Percentiles rank a stretch among this genome's conserved stretches.
Evolutionary conservation across 169 alveolate species (phyloP).

Genomic region (Plasmodium adleri): DNA sequence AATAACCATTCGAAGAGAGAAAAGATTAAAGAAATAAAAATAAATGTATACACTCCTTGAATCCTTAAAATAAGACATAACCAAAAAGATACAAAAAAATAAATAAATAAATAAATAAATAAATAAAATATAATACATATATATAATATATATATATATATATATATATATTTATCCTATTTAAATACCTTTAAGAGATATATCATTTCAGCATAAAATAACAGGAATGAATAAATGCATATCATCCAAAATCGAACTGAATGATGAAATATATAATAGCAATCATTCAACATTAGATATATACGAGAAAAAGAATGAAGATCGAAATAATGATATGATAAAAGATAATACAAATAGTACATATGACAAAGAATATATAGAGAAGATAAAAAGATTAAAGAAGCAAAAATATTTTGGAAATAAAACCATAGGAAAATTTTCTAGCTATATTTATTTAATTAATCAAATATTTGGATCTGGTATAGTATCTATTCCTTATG

Average conservation of each 20-base stretch:
- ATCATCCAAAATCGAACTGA: not conserved
- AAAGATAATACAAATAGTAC: not conserved
- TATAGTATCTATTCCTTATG: constrained; percentile 81
- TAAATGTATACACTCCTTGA: too few species aligned
- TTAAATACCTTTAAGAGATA: too few species aligned
- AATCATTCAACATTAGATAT: not conserved
- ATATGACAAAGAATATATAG: constrained; percentile 58
- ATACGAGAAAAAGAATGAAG: not conserved
- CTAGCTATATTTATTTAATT: constrained; percentile 64
- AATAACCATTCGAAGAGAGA: too few species aligned
- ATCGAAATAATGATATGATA: not conserved
- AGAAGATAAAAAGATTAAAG: constrained; percentile 49
- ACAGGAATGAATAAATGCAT: not conserved
- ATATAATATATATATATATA: too few species aligned
- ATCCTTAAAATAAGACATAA: too few species aligned
- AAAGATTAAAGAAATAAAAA: too few species aligned
- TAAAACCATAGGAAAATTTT: constrained; percentile 64
- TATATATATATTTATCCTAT: too few species aligned
- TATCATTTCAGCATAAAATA: not conserved
- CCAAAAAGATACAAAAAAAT: too few species aligned
- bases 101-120: too few species aligned
- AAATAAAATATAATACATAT: too few species aligned
- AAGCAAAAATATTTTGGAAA: constrained; percentile 63
- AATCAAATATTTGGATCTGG: constrained; percentile 80
- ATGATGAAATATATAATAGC: not conserved